These are phyloP conservation scores for Leucoagaricus sp. DNA, from an alignment of 1,284 basidiomycete species.

Conservation along the genomic window DNA sequence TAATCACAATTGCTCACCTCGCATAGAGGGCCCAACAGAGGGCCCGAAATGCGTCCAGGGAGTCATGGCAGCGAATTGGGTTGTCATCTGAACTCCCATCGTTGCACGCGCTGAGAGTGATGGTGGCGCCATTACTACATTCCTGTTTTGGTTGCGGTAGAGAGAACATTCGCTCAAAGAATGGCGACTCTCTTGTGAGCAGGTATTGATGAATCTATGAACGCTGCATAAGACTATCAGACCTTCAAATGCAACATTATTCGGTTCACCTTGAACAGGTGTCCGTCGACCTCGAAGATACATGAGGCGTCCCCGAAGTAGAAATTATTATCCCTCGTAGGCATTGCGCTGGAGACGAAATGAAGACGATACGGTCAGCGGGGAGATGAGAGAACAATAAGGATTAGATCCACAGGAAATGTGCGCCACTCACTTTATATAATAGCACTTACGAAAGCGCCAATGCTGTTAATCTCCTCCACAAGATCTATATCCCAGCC, in stretches of 20 bases:
- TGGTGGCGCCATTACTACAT: background rate
- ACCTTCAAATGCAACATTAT: background rate
- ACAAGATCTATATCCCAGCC: no score
- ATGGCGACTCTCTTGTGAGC: background rate
- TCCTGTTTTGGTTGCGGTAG: background rate
- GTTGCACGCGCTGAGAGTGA: no score
- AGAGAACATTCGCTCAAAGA: background rate
- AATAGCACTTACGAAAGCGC: no score
- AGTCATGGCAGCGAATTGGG: conserved; percentile 1
- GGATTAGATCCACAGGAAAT: no score
- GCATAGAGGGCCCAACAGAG: conserved; percentile 6
- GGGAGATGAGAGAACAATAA: background rate
- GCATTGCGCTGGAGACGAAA: background rate
- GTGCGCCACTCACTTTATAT: no score
- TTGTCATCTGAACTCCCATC: conserved; percentile 7
- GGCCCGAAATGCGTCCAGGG: background rate
- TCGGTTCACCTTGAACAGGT: background rate
- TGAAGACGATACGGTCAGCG: background rate
- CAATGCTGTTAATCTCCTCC: no score
- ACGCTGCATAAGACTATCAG: background rate
- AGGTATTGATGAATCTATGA: background rate
- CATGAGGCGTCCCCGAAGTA: background rate
- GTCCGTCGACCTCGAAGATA: background rate
- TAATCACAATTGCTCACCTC: background rate
- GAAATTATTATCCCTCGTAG: background rate